Base-by-base conservation (phyloP, 495 filamentous ascomycete genomes). In the Annulohypoxylon nitens region DNA sequence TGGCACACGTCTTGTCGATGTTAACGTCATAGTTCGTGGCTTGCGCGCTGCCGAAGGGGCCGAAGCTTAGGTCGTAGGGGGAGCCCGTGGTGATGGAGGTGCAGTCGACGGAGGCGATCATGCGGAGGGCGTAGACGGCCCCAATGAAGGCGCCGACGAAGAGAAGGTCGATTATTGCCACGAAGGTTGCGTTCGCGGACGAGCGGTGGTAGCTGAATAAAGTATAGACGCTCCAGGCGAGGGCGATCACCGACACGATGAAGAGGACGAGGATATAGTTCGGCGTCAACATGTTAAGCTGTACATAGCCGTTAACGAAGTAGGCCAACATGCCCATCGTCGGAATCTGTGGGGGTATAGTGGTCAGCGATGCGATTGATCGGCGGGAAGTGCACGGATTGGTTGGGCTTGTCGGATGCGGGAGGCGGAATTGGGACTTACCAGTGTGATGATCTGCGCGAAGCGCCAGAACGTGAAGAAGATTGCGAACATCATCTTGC, bases 71-170 rank as follows among this genome's bases (percentile, higher is more conserved):
- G 68, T 86, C 89, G 54, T 87, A 86, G 2, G 80, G 69, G 47
- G 70, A 75, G 12, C 79, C 79, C 9, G 70, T 62, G 33, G 77
- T 67, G 83, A 91, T 85, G 76, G 84, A 73, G 1, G 86, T 77
- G 87, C 94, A 97, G 84, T 92, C 85, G 43, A 85, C 84, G 20
- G 80, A 78, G 1, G 88, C 82, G 78, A 96, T 92, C 78, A 86
- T 88, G 73, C 94, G 88, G 50, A 97, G 87, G 57, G 90, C 83
- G 79, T 90, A 93, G 57, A 95, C 92, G 75, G 82, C 90, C 0
- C 90, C 94, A 80, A 97, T 93, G 79, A 97, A 89, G 16, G 89
- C 90, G 70, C 92, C 94, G 76, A 96, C 86, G 83, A 97, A 94
- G 76, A 83, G 83, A 23, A 97, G 83, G 81, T 97, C 94, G 75